Conservation (phyloP, 257 asterid species). For the Solanum clarkiae region DNA sequence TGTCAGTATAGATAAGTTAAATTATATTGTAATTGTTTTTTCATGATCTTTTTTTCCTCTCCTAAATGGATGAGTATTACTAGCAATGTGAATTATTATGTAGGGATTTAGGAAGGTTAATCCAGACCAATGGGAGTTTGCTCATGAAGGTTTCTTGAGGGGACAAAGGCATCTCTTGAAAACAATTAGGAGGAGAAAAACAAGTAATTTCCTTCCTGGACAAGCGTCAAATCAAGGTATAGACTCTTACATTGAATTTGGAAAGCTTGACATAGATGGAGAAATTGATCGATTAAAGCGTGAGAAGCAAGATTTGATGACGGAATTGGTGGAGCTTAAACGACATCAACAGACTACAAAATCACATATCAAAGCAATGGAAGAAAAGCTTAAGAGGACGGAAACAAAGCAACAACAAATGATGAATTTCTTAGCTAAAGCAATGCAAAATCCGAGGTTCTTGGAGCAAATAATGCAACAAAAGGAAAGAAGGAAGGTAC, state of each 20-base stretch:
- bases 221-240: constrained; percentile 7
- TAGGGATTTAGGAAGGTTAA: constrained; percentile 44
- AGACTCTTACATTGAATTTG: constrained; percentile 26
- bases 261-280: constrained; percentile 15
- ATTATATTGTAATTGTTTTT: not conserved
- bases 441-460: constrained; percentile 18
- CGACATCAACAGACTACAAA: constrained; percentile 28
- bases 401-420: constrained; percentile 32
- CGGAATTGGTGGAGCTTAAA: constrained; percentile 27
- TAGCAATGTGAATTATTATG: constrained; percentile 4
- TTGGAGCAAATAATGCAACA: constrained; percentile 15
- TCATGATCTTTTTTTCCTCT: not conserved
- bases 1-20: not conserved
- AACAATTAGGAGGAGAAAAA: constrained; percentile 24
- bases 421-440: constrained; percentile 30
- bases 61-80: not conserved
- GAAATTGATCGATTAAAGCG: constrained; percentile 25
- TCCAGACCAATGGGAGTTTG: constrained; percentile 47
- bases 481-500: constrained; percentile 22
- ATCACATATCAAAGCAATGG: constrained; percentile 16
- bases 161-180: constrained; percentile 30
- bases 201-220: constrained; percentile 1
- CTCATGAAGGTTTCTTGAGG: constrained; percentile 37
- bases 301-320: constrained; percentile 22
- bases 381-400: constrained; percentile 18